Conservation (phyloP, 2,329 filamentous ascomycete genomes). For the Plenodomus tracheiphilus region DNA sequence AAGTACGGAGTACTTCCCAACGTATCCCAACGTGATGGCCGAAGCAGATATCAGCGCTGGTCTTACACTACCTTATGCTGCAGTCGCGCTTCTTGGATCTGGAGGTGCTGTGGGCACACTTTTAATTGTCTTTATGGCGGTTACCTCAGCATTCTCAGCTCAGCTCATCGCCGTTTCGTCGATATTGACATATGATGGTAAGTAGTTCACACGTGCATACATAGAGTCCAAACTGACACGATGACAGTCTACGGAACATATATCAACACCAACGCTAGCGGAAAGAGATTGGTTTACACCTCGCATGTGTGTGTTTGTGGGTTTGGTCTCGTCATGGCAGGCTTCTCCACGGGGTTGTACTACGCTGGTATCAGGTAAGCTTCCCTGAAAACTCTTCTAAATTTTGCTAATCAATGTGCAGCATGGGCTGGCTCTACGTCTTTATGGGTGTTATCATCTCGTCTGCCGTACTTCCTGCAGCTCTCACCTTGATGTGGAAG, state of each 20-base stretch:
- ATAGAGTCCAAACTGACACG: background rate
- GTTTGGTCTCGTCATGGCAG: conserved; percentile 79
- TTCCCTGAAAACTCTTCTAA: background rate
- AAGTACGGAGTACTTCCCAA: conserved; percentile 47
- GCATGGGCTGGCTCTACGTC: conserved; percentile 84
- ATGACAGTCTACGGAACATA: conserved; percentile 73
- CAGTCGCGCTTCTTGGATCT: conserved; percentile 35
- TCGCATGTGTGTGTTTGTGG: conserved; percentile 72
- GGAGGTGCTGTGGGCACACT: conserved; percentile 36
- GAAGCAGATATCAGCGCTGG: conserved; percentile 30
- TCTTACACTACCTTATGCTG: conserved; percentile 38
- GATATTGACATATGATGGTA: conserved; percentile 78
- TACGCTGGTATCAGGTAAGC: conserved; percentile 35
- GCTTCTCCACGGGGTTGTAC: conserved; percentile 72
- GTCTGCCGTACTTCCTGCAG: conserved; percentile 79
- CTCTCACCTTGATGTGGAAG: conserved; percentile 78
- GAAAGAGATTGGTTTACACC: conserved; percentile 76
- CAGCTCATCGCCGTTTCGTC: conserved; percentile 70
- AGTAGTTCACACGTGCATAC: background rate
- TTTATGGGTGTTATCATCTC: conserved; percentile 93
- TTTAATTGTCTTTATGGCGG: conserved; percentile 54
- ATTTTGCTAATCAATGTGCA: conserved; percentile 1
- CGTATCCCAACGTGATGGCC: conserved; percentile 42
- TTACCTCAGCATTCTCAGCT: conserved; percentile 50
- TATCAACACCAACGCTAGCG: conserved; percentile 74